These are phyloP conservation scores for Aspergillus glaucus DNA, from an alignment of 2,329 filamentous ascomycete genomes.

Conservation along the genomic window DNA sequence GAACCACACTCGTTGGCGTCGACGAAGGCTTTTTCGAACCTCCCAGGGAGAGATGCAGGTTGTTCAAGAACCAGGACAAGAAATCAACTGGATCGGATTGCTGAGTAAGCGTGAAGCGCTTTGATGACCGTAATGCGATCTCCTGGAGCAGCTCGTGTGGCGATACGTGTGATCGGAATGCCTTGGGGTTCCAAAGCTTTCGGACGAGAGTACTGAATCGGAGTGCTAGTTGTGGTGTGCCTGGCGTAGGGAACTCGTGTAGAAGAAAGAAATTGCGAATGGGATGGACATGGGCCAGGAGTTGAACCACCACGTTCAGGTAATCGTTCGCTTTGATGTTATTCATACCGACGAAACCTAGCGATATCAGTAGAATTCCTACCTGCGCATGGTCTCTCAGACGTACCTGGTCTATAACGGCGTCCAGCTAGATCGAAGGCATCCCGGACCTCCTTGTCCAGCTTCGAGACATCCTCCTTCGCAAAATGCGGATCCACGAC, in stretches of 20 bases:
- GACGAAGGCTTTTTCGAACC: conserved; percentile 80
- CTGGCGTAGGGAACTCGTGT: conserved; percentile 62
- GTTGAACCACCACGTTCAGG: conserved; percentile 89
- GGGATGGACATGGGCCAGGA: conserved; percentile 80
- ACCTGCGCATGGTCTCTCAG: background rate
- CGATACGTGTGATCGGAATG: conserved; percentile 94
- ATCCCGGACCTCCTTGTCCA: conserved; percentile 59
- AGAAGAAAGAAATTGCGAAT: conserved; percentile 88
- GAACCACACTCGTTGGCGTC: conserved; percentile 63
- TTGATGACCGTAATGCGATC: conserved; percentile 80
- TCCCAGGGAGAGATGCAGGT: conserved; percentile 83
- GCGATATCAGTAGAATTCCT: conserved; percentile 3
- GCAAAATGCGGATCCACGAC: conserved; percentile 87
- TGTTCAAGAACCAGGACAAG: conserved; percentile 94
- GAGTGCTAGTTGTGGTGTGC: conserved; percentile 71
- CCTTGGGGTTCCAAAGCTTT: conserved; percentile 96
- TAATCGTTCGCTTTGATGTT: conserved; percentile 99
- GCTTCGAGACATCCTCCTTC: conserved; percentile 67
- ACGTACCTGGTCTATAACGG: conserved; percentile 69
- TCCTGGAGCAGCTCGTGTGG: conserved; percentile 96
- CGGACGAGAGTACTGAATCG: conserved; percentile 83
- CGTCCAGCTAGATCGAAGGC: conserved; percentile 75
- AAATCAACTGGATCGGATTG: conserved; percentile 97
- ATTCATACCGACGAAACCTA: conserved; percentile 92
- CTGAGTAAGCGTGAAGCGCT: conserved; percentile 81